Evolutionary conservation across 768 basidiomycete species (phyloP).

Genomic region (Kondoa subrosea): DNA sequence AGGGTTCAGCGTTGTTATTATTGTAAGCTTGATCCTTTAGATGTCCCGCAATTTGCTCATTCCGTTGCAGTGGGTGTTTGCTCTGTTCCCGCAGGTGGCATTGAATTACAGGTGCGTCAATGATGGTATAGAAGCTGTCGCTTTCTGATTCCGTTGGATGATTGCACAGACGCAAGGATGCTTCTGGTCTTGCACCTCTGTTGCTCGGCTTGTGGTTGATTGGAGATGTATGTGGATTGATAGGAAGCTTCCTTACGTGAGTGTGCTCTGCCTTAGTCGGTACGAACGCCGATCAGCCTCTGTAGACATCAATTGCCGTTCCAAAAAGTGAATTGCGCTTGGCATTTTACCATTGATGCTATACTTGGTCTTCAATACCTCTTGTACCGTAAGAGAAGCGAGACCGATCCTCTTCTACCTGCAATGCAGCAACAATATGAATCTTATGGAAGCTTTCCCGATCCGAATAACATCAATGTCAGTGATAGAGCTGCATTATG

Average conservation of each 20-base stretch:
- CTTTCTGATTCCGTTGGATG: not conserved
- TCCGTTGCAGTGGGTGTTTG: not conserved
- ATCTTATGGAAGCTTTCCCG: not conserved
- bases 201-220: not conserved
- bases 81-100: not conserved
- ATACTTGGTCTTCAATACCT: not conserved
- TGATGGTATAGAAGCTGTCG: not conserved
- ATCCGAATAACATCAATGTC: not conserved
- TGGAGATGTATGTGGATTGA: not conserved
- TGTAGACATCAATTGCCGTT: not conserved
- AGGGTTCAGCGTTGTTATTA: not conserved
- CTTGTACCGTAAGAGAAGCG: not conserved
- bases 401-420: not conserved
- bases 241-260: not conserved
- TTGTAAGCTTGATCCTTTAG: not conserved
- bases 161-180: not conserved
- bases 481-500: not conserved
- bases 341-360: not conserved
- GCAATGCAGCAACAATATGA: not conserved
- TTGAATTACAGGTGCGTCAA: not conserved
- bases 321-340: not conserved
- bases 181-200: not conserved
- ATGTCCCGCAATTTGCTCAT: not conserved
- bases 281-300: not conserved
- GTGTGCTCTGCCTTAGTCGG: not conserved